Evolutionary conservation across 441 rosid genomes (phyloP), one percentile per base, ranked within the genome.

Genomic region (Breynia disticha): DNA sequence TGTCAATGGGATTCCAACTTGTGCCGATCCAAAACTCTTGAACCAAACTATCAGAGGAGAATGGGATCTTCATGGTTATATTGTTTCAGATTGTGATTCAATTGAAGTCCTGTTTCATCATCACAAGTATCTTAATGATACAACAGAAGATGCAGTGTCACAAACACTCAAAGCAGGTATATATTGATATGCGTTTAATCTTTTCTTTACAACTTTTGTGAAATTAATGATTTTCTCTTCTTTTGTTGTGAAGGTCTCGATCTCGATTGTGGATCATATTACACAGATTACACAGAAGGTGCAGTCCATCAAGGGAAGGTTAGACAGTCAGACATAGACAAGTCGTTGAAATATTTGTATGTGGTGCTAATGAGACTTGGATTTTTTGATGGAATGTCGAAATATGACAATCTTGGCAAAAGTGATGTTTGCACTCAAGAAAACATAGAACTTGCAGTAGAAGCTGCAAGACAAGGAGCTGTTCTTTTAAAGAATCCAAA

Each of bases 1-100:
- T 18, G 94, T 82, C 20, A 82, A 84, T 18, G 84, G 87, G n/a
- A 59, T 67, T 19, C 89, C 87, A n/a, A 75, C 87, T 7, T 82
- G 84, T 46, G 89, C 89, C 38, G 80, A 84, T 61, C 79, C 86
- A 0, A 52, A 76, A 42, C 61, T 82, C 12, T 64, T 82, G 37
- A 44, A 72, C 16, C 72, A 76, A 5, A 62, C 68, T 1, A 20
- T 80, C 35, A 67, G 94, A 54, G 75, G 67, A 42, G 61, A 68
- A 10, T 80, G 89, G 94, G 71, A 72, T 32, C 75, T 84, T 41
- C 67, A 78, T 46, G 86, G 87, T 69, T 80, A 79, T 56, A 72
- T 85, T 0, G 79, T 77, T 61, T 75, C 86, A 0, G 85, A 80
- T 52, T 81, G 84, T 32, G 84, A 81, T 65, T 81, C 86, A 0